Evolutionary conservation across 2,329 filamentous ascomycete species (phyloP).

Genomic region (Fusarium oligoseptatum): DNA sequence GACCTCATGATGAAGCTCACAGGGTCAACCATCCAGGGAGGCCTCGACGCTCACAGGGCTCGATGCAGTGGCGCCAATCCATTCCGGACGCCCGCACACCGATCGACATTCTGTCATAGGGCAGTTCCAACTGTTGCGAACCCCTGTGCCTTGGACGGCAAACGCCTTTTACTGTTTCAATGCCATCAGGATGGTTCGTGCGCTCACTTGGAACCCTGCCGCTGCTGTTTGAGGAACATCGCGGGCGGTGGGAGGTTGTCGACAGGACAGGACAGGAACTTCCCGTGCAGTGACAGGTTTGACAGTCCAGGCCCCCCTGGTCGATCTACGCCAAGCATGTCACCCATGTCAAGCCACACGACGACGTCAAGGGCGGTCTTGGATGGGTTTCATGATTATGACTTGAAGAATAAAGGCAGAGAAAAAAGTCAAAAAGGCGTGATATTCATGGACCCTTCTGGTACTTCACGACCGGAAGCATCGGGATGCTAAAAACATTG

Average conservation of each 20-base stretch:
- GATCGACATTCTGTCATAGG: conserved; percentile 1
- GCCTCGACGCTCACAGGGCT: background rate
- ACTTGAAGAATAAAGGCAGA: background rate
- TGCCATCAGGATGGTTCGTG: background rate
- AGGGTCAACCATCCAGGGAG: background rate
- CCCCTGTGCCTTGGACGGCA: background rate
- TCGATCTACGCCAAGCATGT: conserved; percentile 34
- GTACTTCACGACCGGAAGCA: background rate
- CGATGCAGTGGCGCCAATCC: conserved; percentile 27
- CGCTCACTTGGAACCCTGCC: background rate
- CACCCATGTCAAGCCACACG: conserved; percentile 23
- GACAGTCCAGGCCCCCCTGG: conserved; percentile 37
- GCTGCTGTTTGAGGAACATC: background rate
- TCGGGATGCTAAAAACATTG: background rate
- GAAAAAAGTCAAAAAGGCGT: background rate
- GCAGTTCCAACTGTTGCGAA: background rate
- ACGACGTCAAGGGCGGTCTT: background rate
- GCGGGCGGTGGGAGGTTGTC: conserved; percentile 17
- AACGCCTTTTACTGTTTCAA: conserved; percentile 17
- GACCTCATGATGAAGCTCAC: background rate
- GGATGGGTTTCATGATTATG: background rate
- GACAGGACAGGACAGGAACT: conserved; percentile 18
- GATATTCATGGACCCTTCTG: background rate
- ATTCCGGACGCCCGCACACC: background rate
- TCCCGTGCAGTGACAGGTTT: conserved; percentile 33